phyloP scores from a whole-genome alignment of 805 yeast genomes.

The Lachancea mirantina region DNA sequence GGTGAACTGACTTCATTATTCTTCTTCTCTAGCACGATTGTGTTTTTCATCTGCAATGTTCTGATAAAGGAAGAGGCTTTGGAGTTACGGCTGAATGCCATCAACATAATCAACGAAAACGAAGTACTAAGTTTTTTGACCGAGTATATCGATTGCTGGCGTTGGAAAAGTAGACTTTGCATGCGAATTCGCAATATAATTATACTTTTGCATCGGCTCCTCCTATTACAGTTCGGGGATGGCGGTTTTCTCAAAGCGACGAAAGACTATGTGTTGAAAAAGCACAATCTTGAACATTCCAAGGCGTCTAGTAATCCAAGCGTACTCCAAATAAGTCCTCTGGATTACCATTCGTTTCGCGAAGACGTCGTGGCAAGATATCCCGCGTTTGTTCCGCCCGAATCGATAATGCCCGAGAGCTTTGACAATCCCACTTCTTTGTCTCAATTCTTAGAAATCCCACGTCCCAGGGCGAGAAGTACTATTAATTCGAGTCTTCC shows the following conservation, averaged over 20 bases:
- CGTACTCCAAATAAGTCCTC: conserved; percentile 56
- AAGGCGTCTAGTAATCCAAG: conserved; percentile 14
- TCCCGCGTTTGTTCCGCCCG: conserved; percentile 58
- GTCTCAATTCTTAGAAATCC: conserved; percentile 52
- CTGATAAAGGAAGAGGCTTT: conserved; percentile 11
- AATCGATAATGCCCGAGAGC: conserved; percentile 39
- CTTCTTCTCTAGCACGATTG: conserved; percentile 23
- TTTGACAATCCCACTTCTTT: conserved; percentile 46
- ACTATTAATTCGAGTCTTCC: conserved; percentile 25
- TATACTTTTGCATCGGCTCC: conserved; percentile 44
- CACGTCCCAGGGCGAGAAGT: conserved; percentile 39
- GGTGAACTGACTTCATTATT: conserved; percentile 16
- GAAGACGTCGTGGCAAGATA: conserved; percentile 68
- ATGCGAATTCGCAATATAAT: conserved; percentile 53
- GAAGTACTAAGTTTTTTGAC: conserved; percentile 40
- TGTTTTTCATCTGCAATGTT: conserved; percentile 18
- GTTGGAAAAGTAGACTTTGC: conserved; percentile 42
- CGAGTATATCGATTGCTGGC: conserved; percentile 56
- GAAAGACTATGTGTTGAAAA: conserved; percentile 40
- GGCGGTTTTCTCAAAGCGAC: conserved; percentile 33
- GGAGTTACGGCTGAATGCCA: conserved; percentile 6
- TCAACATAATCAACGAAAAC: conserved; percentile 13
- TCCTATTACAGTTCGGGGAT: conserved; percentile 60
- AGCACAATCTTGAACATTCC: conserved; percentile 31
- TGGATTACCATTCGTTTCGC: conserved; percentile 77